Base-by-base conservation (phyloP, 805 yeast genomes). In the Starmerella floricola region DNA sequence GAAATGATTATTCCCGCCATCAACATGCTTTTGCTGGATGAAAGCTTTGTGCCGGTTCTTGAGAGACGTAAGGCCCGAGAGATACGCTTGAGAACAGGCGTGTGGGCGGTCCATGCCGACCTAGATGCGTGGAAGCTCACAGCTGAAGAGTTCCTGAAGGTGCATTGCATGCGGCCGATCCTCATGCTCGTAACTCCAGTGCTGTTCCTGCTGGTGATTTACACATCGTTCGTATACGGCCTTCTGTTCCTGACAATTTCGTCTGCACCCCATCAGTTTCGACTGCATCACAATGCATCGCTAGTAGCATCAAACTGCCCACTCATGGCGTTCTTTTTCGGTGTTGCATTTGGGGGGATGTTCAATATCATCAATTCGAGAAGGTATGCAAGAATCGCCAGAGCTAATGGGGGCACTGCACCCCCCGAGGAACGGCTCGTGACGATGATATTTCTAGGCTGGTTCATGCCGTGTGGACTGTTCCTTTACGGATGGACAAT, bases 51-150 rank as follows among this genome's bases (percentile, higher is more conserved):
- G 6, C 62, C 64, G 5, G 55, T 52, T 0, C 74, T 86, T 40
- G 67, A 82, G 49, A 75, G 78, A 54, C 66, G 57, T 31, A 72
- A 77, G 58, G 95, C 95, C 16, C 62, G 61, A 43, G 68, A 60
- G 53, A 55, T 85, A 53, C 73, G 95, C 63, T 68, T 73, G 53
- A 76, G 75, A 57, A 81, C 95, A 3, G 86, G 91, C 34, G 79
- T 84, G 55, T 68, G 69, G 48, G 79, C 78, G 54, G 78, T 83
- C 48, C 86, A 85, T 83, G 82, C 96, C 21, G 93, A 82, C 64
- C 93, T 83, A 59, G 97, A 88, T 15, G 91, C 88, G 24, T 76
- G 74, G 57, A 84, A 84, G 37, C 60, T 85, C 59, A 63, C 80
- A 2, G 58, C 82, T 36, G 66, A 64, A 27, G 94, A 87, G 59